These are phyloP conservation scores for Pleurotus sapidus DNA, from an alignment of 768 basidiomycete genomes.

Conservation along the genomic window DNA sequence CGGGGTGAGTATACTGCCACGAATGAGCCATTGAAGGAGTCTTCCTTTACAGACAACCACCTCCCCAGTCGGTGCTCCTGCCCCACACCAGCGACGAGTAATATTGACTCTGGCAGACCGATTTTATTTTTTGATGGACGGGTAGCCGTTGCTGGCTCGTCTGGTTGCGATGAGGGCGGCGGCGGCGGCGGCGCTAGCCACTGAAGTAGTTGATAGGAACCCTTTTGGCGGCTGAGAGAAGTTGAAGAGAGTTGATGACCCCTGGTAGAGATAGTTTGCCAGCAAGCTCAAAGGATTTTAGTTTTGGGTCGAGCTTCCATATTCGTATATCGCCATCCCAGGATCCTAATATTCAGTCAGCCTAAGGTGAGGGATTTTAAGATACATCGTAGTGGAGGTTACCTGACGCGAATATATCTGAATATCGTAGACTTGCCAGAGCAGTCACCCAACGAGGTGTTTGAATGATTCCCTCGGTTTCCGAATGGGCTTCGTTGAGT, in stretches of 20 bases:
- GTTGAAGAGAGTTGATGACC: constrained; percentile 87
- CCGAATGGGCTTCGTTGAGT: constrained; percentile 63
- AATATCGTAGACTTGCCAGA: constrained; percentile 78
- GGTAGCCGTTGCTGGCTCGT: background rate
- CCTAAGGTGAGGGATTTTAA: no score
- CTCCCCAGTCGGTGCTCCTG: constrained; percentile 90
- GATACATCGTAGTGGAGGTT: constrained; percentile 12
- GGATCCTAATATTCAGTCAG: constrained; percentile 56
- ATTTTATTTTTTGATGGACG: background rate
- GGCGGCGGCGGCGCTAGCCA: constrained; percentile 27
- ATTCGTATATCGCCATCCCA: constrained; percentile 89
- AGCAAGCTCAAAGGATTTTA: constrained; percentile 72
- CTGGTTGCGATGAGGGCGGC: background rate
- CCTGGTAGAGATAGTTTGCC: constrained; percentile 69
- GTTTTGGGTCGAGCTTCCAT: constrained; percentile 83
- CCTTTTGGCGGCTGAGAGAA: constrained; percentile 56
- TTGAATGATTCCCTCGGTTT: constrained; percentile 70
- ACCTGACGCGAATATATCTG: constrained; percentile 92
- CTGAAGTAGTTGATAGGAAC: constrained; percentile 33
- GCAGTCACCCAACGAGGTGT: constrained; percentile 93
- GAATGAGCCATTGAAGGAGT: constrained; percentile 69
- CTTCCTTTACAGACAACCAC: constrained; percentile 75
- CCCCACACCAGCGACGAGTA: constrained; percentile 79
- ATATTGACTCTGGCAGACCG: constrained; percentile 24
- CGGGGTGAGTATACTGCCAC: constrained; percentile 56